Evolutionary conservation across 768 basidiomycete species (phyloP).

Genomic region (Podaxis sp.): DNA sequence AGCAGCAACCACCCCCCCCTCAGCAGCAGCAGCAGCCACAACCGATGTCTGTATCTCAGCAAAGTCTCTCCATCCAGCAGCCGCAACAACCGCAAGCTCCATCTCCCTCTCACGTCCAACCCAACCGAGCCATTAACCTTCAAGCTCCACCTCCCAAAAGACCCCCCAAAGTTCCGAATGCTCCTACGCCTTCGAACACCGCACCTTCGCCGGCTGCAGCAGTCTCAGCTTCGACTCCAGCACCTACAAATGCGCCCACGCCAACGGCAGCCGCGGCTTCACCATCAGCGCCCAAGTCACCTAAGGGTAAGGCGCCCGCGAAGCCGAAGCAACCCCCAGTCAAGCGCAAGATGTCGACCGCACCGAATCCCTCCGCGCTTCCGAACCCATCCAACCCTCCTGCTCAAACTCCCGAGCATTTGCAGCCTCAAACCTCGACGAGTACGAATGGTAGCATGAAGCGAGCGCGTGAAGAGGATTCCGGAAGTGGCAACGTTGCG

Average conservation of each 20-base stretch:
- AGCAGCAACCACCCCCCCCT: constrained; percentile 25
- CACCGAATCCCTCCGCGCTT: constrained; percentile 14
- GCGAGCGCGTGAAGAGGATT: constrained; percentile 57
- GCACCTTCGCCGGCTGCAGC: constrained; percentile 23
- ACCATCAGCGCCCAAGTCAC: constrained; percentile 71
- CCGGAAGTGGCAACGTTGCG: constrained; percentile 25
- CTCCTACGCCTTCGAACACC: constrained; percentile 9
- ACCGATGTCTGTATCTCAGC: constrained; percentile 19
- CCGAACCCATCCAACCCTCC: neutral
- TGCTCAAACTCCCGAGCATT: constrained; percentile 4
- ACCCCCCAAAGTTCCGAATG: constrained; percentile 1
- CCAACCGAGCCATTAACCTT: constrained; percentile 9
- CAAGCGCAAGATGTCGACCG: constrained; percentile 33
- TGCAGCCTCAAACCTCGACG: constrained; percentile 16
- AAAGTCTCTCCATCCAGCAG: constrained; percentile 21
- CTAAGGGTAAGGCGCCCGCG: constrained; percentile 49
- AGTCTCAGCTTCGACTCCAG: constrained; percentile 48
- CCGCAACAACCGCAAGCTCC: constrained; percentile 22
- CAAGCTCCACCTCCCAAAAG: constrained; percentile 10
- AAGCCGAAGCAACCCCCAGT: constrained; percentile 42
- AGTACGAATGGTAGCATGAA: constrained; percentile 33
- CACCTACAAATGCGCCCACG: constrained; percentile 45
- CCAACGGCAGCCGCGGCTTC: constrained; percentile 56
- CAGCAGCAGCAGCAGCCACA: constrained; percentile 23
- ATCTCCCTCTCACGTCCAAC: constrained; percentile 9